Evolutionary conservation across 2,329 filamentous ascomycete species (phyloP).

Genomic region (Ophiognomonia clavigignenti-juglandacearum): DNA sequence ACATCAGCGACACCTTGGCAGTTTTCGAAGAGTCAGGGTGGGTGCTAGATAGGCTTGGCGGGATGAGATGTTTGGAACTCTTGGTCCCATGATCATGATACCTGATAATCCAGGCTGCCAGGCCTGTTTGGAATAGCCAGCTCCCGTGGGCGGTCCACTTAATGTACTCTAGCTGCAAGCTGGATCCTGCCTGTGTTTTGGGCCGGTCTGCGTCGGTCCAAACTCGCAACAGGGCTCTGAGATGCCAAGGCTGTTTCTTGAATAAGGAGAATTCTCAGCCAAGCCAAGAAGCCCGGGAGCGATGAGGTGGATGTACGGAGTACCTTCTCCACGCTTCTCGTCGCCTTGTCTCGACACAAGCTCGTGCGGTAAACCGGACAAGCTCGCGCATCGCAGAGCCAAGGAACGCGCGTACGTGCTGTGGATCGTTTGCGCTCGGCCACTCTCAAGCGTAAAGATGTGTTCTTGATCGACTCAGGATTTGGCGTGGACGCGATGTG

Average conservation of each 20-base stretch:
- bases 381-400: not conserved
- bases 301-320: not conserved
- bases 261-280: not conserved
- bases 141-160: too few relatives aligned
- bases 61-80: too few relatives aligned
- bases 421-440: too few relatives aligned
- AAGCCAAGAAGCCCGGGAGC: not conserved
- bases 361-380: not conserved
- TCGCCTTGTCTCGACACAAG: not conserved
- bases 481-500: too few relatives aligned
- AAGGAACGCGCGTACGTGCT: too few relatives aligned
- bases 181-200: not conserved
- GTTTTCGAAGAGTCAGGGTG: conserved; percentile 13
- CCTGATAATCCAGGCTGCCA: too few relatives aligned
- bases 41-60: too few relatives aligned
- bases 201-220: not conserved
- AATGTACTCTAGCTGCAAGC: not conserved
- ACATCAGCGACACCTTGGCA: conserved; percentile 17
- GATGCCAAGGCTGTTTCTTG: conserved; percentile 1
- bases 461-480: too few relatives aligned
- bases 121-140: too few relatives aligned
- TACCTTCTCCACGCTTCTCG: not conserved
- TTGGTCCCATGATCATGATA: too few relatives aligned
- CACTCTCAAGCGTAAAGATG: too few relatives aligned
- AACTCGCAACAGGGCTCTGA: not conserved